phyloP scores from a whole-genome alignment of 2,329 filamentous ascomycete species.

The Talaromyces pinophilus region DNA sequence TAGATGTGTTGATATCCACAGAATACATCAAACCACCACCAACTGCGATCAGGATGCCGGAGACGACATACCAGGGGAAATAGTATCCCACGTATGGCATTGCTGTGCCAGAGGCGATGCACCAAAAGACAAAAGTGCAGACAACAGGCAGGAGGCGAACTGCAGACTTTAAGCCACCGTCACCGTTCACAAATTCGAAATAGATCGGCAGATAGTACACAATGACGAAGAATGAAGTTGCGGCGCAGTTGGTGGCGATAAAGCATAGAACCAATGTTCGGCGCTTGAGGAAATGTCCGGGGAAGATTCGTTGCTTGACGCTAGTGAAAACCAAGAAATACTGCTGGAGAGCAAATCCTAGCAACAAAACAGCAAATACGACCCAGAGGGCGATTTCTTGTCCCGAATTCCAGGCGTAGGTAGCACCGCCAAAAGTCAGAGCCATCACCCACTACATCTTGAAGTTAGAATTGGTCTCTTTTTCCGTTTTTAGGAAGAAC shows the following conservation, averaged over 20 bases:
- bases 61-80: neutral
- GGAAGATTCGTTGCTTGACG: neutral
- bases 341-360: neutral
- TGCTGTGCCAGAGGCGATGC: neutral
- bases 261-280: neutral
- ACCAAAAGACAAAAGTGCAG: neutral
- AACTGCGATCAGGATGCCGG: neutral
- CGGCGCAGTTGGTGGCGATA: neutral
- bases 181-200: neutral
- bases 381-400: neutral
- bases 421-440: neutral
- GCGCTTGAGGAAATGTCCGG: neutral
- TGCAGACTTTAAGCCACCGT: neutral
- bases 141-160: slow-evolving; percentile 1
- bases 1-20: slow-evolving; percentile 20
- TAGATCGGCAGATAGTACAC: neutral
- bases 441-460: neutral
- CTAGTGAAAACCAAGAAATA: neutral
- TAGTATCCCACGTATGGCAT: neutral
- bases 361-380: neutral
- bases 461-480: neutral
- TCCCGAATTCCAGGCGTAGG: neutral
- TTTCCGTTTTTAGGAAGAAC: neutral
- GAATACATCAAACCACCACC: neutral
- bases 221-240: neutral